Conservation (phyloP, 305 asterid genomes). For the Fraxinus albicans region DNA sequence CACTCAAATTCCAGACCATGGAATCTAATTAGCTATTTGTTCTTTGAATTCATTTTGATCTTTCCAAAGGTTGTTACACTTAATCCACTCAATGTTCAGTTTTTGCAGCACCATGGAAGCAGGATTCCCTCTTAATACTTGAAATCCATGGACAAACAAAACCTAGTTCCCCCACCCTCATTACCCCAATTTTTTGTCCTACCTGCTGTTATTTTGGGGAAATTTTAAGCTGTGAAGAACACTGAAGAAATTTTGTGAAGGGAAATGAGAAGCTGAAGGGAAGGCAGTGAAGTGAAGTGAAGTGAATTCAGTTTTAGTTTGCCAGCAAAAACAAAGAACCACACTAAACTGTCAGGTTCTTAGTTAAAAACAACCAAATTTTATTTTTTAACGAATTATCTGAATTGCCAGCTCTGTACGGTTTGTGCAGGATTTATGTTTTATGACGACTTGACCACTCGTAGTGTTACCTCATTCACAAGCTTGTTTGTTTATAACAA, state of each 20-base stretch:
- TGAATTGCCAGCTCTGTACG: background rate
- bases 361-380: background rate
- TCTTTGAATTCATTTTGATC: background rate
- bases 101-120: background rate
- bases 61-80: background rate
- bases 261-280: background rate
- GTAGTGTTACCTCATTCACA: background rate
- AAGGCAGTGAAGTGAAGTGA: background rate
- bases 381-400: background rate
- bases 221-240: background rate
- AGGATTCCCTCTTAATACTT: background rate
- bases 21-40: background rate
- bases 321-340: background rate
- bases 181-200: background rate
- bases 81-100: background rate
- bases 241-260: background rate
- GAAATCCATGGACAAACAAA: background rate
- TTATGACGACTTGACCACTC: background rate
- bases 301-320: background rate
- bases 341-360: background rate
- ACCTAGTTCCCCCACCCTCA: background rate
- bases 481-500: background rate
- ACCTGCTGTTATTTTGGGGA: background rate
- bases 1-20: background rate
- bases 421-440: background rate